Base-by-base conservation (phyloP, 2,329 filamentous ascomycete species). In the Cephalotrichum gorgonifer region DNA sequence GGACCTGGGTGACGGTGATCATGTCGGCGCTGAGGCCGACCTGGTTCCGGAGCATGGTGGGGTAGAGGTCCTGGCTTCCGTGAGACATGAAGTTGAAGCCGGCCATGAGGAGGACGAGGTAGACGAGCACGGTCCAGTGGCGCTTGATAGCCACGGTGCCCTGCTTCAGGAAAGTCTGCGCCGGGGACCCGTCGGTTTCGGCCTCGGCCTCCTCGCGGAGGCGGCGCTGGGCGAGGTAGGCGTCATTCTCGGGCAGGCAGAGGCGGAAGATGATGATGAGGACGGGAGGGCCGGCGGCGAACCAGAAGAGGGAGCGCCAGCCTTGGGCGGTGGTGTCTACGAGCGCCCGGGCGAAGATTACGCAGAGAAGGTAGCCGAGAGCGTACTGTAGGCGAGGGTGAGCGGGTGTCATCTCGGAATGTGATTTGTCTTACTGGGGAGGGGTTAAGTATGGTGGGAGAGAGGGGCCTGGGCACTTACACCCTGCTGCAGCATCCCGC, bases 251-350 rank as follows among this genome's bases (percentile, higher is more conserved):
- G 6, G 86, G 85, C 2, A 95, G 74, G 61, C 76, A 79, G 22
- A 91, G 69, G 30, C 89, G 83, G 72, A 86, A 88, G 49, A 81
- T 59, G 60, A 95, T 95, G 65, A 95, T 84, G 28, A 95, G 64
- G 2, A 89, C 74, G 0, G 89, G 89, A 0, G 87, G 86, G 33
- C 83, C 78, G 6, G 88, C 87, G 12, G 83, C 88, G 63, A 95
- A 95, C 88, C 89, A 95, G 71, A 83, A 95, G 0, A 95, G 71
- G 1, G 88, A 87, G 7, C 89, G 75, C 89, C 89, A 95, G 47
- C 76, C 81, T 60, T 94, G 83, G 1, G 79, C 64, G 1, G 88
- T 91, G 1, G 88, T 93, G 63, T 86, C 70, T 45, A 90, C 79
- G 6, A 93, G 74, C 4, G 73, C 87, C 7, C 81, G 71, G 11